A percentile compares a stretch with the other conserved stretches of the same genome.
phyloP scores from a whole-genome alignment of 805 yeast species.

The Nakazawaea wyomingensis region DNA sequence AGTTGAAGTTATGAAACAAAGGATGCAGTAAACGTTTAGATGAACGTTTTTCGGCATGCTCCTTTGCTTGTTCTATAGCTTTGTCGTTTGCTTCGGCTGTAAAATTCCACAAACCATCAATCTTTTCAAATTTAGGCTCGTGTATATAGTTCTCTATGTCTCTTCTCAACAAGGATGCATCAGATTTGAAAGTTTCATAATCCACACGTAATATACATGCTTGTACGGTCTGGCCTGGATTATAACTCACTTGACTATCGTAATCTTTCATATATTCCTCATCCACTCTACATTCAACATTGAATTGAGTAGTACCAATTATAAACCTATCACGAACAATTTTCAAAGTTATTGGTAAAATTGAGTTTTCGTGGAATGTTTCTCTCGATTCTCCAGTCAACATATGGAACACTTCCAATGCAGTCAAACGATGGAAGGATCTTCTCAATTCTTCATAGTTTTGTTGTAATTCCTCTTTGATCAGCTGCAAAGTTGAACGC shows the following conservation, averaged over 20 bases:
- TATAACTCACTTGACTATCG: constrained; percentile 31
- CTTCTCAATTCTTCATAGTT: constrained; percentile 85
- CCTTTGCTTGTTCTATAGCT: constrained; percentile 51
- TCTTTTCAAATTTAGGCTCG: constrained; percentile 42
- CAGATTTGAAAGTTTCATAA: constrained; percentile 70
- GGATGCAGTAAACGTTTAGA: constrained; percentile 88
- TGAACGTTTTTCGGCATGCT: constrained; percentile 60
- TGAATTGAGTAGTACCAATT: constrained; percentile 46
- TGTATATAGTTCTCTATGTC: constrained; percentile 52
- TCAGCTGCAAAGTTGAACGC: constrained; percentile 75
- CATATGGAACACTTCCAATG: constrained; percentile 76
- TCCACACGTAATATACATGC: constrained; percentile 71
- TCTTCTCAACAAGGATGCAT: constrained; percentile 61
- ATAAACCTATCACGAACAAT: constrained; percentile 46
- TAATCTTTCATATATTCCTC: constrained; percentile 36
- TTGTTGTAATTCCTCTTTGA: constrained; percentile 79
- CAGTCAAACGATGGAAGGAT: constrained; percentile 58
- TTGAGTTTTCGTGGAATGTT: constrained; percentile 59
- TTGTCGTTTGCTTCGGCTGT: constrained; percentile 66
- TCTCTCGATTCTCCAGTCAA: constrained; percentile 82
- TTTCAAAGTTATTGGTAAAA: constrained; percentile 70
- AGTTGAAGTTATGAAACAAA: constrained; percentile 75
- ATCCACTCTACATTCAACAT: constrained; percentile 51
- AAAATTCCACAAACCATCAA: constrained; percentile 73
- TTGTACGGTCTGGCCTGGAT: constrained; percentile 77